phyloP scores from a whole-genome alignment of 2,329 filamentous ascomycete species.

The Colletotrichum trifolii region DNA sequence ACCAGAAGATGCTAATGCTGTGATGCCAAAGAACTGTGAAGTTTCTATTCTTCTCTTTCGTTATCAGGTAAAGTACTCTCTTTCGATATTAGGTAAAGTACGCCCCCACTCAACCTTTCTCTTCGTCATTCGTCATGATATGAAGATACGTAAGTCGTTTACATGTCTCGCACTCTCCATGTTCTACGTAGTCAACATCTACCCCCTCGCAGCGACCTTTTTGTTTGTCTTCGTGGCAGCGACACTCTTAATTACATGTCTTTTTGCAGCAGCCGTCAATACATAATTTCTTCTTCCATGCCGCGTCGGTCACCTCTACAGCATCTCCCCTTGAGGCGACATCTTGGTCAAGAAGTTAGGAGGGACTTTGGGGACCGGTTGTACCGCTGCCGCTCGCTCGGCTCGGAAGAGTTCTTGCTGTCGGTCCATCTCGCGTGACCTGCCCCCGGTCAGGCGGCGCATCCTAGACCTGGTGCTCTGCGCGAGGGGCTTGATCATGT shows the following conservation, averaged over 20 bases:
- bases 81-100: slow-evolving; percentile 33
- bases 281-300: neutral
- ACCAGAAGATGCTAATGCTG: slow-evolving; percentile 34
- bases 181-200: slow-evolving; percentile 5
- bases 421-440: slow-evolving; percentile 52
- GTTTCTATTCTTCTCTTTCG: slow-evolving; percentile 6
- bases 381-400: slow-evolving; percentile 48
- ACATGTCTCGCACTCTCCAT: slow-evolving; percentile 20
- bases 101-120: slow-evolving; percentile 13
- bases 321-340: slow-evolving; percentile 50
- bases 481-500: slow-evolving; percentile 69
- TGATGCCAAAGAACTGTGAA: slow-evolving; percentile 29
- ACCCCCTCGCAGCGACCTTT: neutral
- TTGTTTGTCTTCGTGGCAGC: neutral
- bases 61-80: slow-evolving; percentile 32
- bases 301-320: slow-evolving; percentile 37
- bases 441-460: slow-evolving; percentile 70
- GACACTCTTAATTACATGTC: slow-evolving; percentile 1
- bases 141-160: slow-evolving; percentile 28
- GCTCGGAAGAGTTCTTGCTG: slow-evolving; percentile 50
- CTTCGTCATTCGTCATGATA: slow-evolving; percentile 29
- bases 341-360: slow-evolving; percentile 47
- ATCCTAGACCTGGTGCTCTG: slow-evolving; percentile 69
- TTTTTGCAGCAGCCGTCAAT: neutral
- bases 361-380: slow-evolving; percentile 55